Percentiles rank a stretch among this genome's conserved stretches.
Evolutionary conservation across 208 protist species (phyloP).

Genomic region (Leishmania aethiopica): DNA sequence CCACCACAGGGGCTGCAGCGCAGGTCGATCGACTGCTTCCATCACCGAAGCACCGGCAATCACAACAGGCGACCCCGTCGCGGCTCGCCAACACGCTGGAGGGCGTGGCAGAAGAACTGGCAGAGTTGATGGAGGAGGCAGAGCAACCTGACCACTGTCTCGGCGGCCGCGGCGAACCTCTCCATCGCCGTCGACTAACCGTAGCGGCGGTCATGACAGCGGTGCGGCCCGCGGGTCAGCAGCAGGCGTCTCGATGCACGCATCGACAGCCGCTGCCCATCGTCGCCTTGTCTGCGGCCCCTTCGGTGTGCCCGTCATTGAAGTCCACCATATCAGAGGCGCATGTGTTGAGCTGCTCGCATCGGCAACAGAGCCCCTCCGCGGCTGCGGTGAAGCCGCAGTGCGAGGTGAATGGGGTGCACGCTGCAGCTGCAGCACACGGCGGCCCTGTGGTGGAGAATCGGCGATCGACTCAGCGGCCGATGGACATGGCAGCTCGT

Average conservation of each 20-base stretch:
- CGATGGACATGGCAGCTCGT: not conserved
- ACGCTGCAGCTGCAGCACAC: not conserved
- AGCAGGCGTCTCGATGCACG: not conserved
- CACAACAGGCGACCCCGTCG: not conserved
- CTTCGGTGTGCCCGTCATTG: constrained; percentile 8
- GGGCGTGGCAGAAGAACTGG: constrained; percentile 21
- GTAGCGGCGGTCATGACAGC: not conserved
- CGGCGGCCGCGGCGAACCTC: not conserved
- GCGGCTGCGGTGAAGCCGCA: not conserved
- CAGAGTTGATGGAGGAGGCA: constrained; percentile 16
- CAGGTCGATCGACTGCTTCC: not conserved
- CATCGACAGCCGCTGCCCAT: not conserved
- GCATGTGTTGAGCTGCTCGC: not conserved
- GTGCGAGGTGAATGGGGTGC: not conserved
- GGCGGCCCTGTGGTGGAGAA: not conserved
- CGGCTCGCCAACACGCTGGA: constrained; percentile 11
- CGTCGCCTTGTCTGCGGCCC: not conserved
- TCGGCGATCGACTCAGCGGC: not conserved
- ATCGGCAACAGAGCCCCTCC: not conserved
- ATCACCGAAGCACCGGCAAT: not conserved
- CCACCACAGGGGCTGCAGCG: not conserved
- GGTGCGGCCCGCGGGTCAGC: not conserved
- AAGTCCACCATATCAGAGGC: constrained; percentile 1
- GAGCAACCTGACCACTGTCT: not conserved
- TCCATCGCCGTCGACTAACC: constrained; percentile 4